A percentile compares a stretch with the other conserved stretches of the same genome.
These are phyloP conservation scores for Agaricus subrufescens DNA, from an alignment of 768 basidiomycete genomes.

Conservation along the genomic window DNA sequence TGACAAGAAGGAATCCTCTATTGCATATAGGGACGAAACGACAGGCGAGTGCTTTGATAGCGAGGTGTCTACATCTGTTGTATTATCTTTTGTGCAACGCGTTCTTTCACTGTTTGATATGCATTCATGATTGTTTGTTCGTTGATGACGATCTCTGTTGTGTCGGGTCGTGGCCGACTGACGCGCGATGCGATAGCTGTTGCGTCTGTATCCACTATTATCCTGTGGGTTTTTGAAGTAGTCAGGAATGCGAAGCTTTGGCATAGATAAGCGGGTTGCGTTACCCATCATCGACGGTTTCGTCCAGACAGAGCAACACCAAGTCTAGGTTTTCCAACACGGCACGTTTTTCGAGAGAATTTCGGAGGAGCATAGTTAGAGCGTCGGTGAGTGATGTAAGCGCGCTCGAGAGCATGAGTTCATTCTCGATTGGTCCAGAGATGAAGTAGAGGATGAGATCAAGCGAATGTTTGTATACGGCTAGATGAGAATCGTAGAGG, in stretches of 20 bases:
- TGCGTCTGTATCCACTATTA: constrained; percentile 95
- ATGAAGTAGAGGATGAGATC: constrained; percentile 96
- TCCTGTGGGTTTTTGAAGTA: constrained; percentile 38
- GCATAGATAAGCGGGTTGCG: constrained; percentile 21
- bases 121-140: constrained; percentile 95
- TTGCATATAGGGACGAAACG: neutral
- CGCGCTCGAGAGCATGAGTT: constrained; percentile 89
- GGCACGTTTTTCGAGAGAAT: constrained; percentile 91
- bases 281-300: constrained; percentile 97
- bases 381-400: constrained; percentile 85
- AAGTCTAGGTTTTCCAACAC: constrained; percentile 94
- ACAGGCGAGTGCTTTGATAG: neutral
- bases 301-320: constrained; percentile 88
- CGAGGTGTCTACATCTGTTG: constrained; percentile 53
- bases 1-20: constrained; percentile 2
- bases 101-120: constrained; percentile 85
- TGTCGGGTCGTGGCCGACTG: constrained; percentile 87
- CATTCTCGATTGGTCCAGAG: constrained; percentile 85
- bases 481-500: constrained; percentile 84
- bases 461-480: constrained; percentile 89
- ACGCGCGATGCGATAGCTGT: constrained; percentile 95
- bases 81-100: constrained; percentile 71
- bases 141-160: constrained; percentile 96
- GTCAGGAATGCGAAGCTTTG: neutral
- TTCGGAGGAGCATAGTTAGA: constrained; percentile 77